Base-by-base conservation (phyloP, 2,329 filamentous ascomycete species). In the Nigrospora sphaerica region DNA sequence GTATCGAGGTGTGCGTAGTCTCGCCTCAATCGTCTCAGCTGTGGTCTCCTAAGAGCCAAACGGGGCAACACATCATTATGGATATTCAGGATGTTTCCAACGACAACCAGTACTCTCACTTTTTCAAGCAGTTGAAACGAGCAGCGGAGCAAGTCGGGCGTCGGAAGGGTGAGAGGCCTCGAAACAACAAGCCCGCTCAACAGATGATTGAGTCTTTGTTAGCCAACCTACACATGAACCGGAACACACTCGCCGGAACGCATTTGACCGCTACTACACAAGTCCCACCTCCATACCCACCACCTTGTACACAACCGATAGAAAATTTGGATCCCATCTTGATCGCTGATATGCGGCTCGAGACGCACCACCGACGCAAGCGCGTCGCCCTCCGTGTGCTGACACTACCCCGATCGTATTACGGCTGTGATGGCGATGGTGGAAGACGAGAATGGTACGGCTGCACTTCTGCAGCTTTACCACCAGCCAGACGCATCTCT, bases 401-500 rank as follows among this genome's bases (percentile, higher is more conserved):
- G 23, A 56, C 56, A 14, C 54, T 51, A n/a, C 7, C 50, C 53
- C 2, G 36, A 50, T n/a, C 42, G 50, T 4, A 48, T 54, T 32
- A 52, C 17, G 12, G 50, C 51, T 2, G 47, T 55, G 11, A 54
- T 50, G 49, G 55, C 56, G 2, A 54, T 73, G 32, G 65, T 62
- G 0, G 64, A 73, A 34, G 72, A 75, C 45, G 60, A 72, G 43
- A 50, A 56, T 4, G 60, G 58, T 1, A 64, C 59, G 1, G 63
- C 62, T 1, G 44, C 68, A 1, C 10, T 64, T 17, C 51, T 74
- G 2, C 60, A 70, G 46, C 52, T 74, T 0, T 67, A 71, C 47
- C 62, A 74, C 39, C 69, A 72, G 37, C 67, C 65, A 7, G 60
- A 64, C 2, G 66, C 70, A 28, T 48, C 56, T 1, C 47, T 62